phyloP scores from a whole-genome alignment of 2,329 filamentous ascomycete species.

The Ilyonectria robusta region DNA sequence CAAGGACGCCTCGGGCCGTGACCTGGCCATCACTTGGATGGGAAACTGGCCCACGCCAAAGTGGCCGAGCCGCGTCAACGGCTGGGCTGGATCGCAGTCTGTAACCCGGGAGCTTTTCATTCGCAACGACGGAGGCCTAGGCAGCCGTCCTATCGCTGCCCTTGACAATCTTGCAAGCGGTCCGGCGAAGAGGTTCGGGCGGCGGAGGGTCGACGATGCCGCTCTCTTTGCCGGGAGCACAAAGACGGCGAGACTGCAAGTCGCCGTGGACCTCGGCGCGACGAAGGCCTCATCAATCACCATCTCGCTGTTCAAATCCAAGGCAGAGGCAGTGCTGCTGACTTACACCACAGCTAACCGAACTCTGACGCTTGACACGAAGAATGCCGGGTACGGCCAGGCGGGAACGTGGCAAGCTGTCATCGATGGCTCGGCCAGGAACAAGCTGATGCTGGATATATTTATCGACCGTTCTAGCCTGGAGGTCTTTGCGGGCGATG shows the following conservation, averaged over 20 bases:
- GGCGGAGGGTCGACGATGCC: constrained; percentile 31
- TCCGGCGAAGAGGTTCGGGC: constrained; percentile 30
- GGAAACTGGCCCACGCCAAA: constrained; percentile 46
- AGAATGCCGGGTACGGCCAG: constrained; percentile 48
- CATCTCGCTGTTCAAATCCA: constrained; percentile 43
- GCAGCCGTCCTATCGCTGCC: constrained; percentile 44
- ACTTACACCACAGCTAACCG: constrained; percentile 38
- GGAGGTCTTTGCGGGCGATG: constrained; percentile 50
- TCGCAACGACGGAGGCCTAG: constrained; percentile 46
- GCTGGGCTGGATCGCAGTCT: constrained; percentile 49
- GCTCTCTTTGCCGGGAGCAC: constrained; percentile 36
- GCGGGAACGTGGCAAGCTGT: constrained; percentile 46
- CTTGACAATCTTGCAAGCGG: constrained; percentile 41
- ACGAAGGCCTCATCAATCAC: constrained; percentile 46
- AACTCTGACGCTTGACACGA: constrained; percentile 49
- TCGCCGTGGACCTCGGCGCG: constrained; percentile 41
- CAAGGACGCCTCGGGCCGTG: constrained; percentile 46
- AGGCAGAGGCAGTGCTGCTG: constrained; percentile 42
- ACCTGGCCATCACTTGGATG: constrained; percentile 48
- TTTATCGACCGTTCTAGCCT: constrained; percentile 48
- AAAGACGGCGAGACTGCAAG: constrained; percentile 45
- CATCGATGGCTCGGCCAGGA: constrained; percentile 31
- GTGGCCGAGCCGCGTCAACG: constrained; percentile 47
- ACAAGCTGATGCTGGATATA: constrained; percentile 47
- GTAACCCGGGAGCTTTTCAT: constrained; percentile 49